These are phyloP conservation scores for Leucocoprinus birnbaumii DNA, from an alignment of 768 basidiomycete genomes.

Conservation along the genomic window DNA sequence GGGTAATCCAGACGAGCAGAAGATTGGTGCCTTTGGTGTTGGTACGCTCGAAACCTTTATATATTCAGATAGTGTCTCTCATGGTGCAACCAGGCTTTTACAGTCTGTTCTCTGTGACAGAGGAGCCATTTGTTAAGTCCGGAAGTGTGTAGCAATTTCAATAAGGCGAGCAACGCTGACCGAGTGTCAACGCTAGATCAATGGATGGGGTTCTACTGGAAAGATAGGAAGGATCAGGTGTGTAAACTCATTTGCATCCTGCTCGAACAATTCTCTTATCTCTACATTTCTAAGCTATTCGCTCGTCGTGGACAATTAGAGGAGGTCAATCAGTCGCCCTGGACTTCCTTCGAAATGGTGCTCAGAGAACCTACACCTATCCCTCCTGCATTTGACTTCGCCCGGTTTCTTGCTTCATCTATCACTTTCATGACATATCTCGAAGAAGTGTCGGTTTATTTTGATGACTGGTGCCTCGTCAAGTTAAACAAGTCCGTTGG, in stretches of 20 bases:
- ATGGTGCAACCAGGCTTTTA: constrained; percentile 53
- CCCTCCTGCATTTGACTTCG: constrained; percentile 82
- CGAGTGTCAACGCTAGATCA: constrained; percentile 47
- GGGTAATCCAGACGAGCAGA: constrained; percentile 92
- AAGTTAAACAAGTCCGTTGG: constrained; percentile 63
- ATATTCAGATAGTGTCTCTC: too few species aligned
- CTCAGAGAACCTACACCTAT: constrained; percentile 80
- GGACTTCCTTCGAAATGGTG: constrained; percentile 91
- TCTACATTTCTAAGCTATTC: constrained; percentile 60
- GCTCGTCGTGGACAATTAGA: constrained; percentile 75
- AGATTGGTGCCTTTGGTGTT: constrained; percentile 95
- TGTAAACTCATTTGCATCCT: constrained; percentile 3
- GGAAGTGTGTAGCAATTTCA: constrained; percentile 47
- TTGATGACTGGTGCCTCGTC: constrained; percentile 75
- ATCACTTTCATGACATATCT: constrained; percentile 92
- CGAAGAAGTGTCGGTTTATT: constrained; percentile 71
- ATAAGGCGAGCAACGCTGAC: constrained; percentile 12
- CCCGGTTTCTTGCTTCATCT: constrained; percentile 85
- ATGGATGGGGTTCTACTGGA: constrained; percentile 98
- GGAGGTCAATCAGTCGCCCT: constrained; percentile 34
- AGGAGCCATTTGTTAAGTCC: constrained; percentile 80
- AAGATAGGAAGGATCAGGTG: constrained; percentile 87
- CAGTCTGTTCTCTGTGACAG: constrained; percentile 79
- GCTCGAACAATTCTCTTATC: background rate
- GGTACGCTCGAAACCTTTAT: constrained; percentile 36